Conservation (phyloP, 2,329 filamentous ascomycete genomes). For the Coleophoma cylindrospora region DNA sequence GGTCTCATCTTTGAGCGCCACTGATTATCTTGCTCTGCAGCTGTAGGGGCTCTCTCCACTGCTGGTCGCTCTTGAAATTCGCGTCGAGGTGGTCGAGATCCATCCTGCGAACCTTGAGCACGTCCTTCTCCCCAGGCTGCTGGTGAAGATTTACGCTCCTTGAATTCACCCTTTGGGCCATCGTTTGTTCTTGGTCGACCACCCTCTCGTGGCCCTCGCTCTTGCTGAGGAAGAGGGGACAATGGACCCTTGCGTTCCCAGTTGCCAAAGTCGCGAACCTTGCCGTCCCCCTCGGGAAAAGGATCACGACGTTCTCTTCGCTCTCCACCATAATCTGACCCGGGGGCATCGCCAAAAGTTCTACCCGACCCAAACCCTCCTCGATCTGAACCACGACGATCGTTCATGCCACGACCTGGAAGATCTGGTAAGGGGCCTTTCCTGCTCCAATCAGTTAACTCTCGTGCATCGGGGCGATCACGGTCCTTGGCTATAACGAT, state of each 20-base stretch:
- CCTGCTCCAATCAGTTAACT: constrained; percentile 86
- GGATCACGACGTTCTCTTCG: constrained; percentile 68
- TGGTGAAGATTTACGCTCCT: constrained; percentile 63
- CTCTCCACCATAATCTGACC: constrained; percentile 48
- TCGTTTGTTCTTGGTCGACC: constrained; percentile 56
- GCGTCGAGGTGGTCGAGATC: constrained; percentile 73
- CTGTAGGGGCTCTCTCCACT: constrained; percentile 69
- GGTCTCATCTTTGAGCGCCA: constrained; percentile 91
- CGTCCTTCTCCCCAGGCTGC: constrained; percentile 71
- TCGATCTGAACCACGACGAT: constrained; percentile 45
- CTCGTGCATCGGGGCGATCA: constrained; percentile 63
- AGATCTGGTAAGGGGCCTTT: constrained; percentile 82
- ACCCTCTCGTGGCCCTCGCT: constrained; percentile 50
- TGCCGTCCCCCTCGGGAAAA: constrained; percentile 65
- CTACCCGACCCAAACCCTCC: constrained; percentile 40
- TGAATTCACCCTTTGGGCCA: constrained; percentile 52
- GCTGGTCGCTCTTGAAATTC: constrained; percentile 68
- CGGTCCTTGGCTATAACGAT: constrained; percentile 71
- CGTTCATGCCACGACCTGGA: constrained; percentile 46
- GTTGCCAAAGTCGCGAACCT: constrained; percentile 74
- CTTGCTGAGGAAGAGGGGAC: constrained; percentile 58
- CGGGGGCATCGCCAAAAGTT: constrained; percentile 31
- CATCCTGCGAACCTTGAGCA: constrained; percentile 55
- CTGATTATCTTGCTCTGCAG: constrained; percentile 87
- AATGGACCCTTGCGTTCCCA: constrained; percentile 96